Evolutionary conservation across 1,284 basidiomycete genomes (phyloP).

Genomic region (Mycena citricolor): DNA sequence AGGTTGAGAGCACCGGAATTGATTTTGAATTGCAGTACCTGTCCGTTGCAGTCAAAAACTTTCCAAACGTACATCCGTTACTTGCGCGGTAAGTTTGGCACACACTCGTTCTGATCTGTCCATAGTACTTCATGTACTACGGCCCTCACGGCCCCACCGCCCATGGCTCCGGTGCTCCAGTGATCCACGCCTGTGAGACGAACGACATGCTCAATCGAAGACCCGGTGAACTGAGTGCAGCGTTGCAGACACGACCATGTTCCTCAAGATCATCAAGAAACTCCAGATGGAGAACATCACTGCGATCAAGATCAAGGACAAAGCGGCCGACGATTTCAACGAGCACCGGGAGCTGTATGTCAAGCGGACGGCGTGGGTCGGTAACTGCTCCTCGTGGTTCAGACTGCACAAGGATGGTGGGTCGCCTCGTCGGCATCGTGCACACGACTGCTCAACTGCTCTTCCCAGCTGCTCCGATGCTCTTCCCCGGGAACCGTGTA

Average conservation of each 20-base stretch:
- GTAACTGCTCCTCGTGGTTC: conserved; percentile 27
- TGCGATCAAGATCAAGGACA: conserved; percentile 25
- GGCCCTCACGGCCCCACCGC: conserved; percentile 26
- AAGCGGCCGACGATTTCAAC: conserved; percentile 25
- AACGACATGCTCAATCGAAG: neutral
- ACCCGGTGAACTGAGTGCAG: neutral
- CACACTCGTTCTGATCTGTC: neutral
- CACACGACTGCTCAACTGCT: neutral
- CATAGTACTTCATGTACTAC: conserved; percentile 26
- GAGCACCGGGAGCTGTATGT: conserved; percentile 26
- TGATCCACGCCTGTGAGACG: conserved; percentile 24
- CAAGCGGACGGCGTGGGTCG: conserved; percentile 27
- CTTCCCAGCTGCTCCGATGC: conserved; percentile 23
- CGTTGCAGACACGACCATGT: conserved; percentile 19
- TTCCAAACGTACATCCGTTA: conserved; percentile 25
- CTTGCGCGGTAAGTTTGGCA: neutral
- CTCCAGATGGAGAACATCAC: conserved; percentile 28
- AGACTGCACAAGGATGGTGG: conserved; percentile 17
- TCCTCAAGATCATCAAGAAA: conserved; percentile 26
- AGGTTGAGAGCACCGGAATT: neutral
- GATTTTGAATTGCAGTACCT: conserved; percentile 19
- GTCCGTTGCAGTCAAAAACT: conserved; percentile 26
- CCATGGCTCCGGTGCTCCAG: conserved; percentile 26
- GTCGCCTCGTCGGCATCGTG: neutral
- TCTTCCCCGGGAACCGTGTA: conserved; percentile 27